Percentiles rank a stretch among this genome's conserved stretches.
phyloP scores from a whole-genome alignment of 352 stramenopile species.

The Albugo laibachii region DNA sequence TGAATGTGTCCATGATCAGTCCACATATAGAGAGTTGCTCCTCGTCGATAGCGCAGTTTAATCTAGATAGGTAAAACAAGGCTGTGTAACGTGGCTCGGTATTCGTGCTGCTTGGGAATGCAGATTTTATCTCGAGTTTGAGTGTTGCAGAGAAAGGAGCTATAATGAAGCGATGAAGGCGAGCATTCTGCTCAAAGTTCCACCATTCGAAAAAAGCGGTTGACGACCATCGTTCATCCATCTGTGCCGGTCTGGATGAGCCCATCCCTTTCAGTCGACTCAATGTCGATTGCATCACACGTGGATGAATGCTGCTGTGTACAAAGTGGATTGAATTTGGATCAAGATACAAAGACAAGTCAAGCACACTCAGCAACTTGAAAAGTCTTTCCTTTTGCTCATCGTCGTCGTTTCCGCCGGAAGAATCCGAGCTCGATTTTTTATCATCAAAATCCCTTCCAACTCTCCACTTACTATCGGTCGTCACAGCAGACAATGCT shows the following conservation, averaged over 20 bases:
- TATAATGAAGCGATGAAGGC: constrained; percentile 67
- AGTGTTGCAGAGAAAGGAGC: constrained; percentile 60
- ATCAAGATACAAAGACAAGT: constrained; percentile 77
- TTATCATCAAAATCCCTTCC: constrained; percentile 5
- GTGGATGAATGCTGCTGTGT: constrained; percentile 58
- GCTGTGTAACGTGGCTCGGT: constrained; percentile 59
- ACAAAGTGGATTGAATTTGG: constrained; percentile 72
- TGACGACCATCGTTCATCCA: not conserved
- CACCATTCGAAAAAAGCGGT: constrained; percentile 22
- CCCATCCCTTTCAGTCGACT: constrained; percentile 71
- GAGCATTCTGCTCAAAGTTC: constrained; percentile 38
- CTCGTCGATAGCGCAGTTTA: constrained; percentile 58
- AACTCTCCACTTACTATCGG: constrained; percentile 65
- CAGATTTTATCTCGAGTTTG: constrained; percentile 81
- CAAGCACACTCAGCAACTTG: constrained; percentile 73
- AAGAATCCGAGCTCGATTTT: not conserved
- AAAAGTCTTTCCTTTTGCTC: constrained; percentile 40
- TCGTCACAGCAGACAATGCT: constrained; percentile 70
- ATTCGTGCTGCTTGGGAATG: constrained; percentile 39
- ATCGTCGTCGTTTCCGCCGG: constrained; percentile 29
- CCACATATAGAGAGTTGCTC: constrained; percentile 67
- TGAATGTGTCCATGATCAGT: constrained; percentile 51
- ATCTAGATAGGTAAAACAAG: constrained; percentile 55
- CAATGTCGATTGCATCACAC: constrained; percentile 55
- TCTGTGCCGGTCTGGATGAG: constrained; percentile 16